Conservation (phyloP, 1,284 basidiomycete species). For the Chalciporus sp. region DNA sequence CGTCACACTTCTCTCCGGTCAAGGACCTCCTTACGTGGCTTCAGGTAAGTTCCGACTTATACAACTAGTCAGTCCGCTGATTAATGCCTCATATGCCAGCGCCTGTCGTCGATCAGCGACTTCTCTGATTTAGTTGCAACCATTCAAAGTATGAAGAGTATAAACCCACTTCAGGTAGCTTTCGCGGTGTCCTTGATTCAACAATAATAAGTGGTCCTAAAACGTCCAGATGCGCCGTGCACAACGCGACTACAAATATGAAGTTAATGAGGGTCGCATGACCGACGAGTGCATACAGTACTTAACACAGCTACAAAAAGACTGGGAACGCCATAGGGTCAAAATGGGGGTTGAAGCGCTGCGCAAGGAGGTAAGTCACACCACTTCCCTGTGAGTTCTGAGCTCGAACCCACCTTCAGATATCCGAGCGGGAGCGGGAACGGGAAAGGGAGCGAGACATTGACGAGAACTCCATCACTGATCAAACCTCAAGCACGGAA, state of each 20-base stretch:
- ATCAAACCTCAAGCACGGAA: conserved; percentile 26
- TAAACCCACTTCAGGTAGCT: conserved; percentile 88
- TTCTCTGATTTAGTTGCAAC: conserved; percentile 89
- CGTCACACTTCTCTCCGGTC: conserved; percentile 82
- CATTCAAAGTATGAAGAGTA: conserved; percentile 81
- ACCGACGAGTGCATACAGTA: conserved; percentile 95
- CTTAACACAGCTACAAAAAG: conserved; percentile 89
- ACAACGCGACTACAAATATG: conserved; percentile 92
- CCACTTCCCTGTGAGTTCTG: neutral
- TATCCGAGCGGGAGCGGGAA: conserved; percentile 48
- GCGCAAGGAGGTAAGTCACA: conserved; percentile 65
- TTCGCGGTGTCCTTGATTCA: conserved; percentile 5
- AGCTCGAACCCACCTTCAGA: conserved; percentile 41
- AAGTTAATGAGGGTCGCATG: conserved; percentile 91
- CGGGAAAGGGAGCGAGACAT: conserved; percentile 53
- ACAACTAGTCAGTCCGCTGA: conserved; percentile 12
- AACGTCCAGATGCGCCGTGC: conserved; percentile 80
- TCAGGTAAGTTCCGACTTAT: conserved; percentile 53
- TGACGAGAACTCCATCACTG: conserved; percentile 35
- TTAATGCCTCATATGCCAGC: conserved; percentile 47
- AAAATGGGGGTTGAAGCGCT: conserved; percentile 80
- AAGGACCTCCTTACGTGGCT: conserved; percentile 88
- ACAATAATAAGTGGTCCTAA: conserved; percentile 1
- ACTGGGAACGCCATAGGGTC: conserved; percentile 91
- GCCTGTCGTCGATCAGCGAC: conserved; percentile 82